Conservation (phyloP, 148 eudicot species). For the Cornus controversa region DNA sequence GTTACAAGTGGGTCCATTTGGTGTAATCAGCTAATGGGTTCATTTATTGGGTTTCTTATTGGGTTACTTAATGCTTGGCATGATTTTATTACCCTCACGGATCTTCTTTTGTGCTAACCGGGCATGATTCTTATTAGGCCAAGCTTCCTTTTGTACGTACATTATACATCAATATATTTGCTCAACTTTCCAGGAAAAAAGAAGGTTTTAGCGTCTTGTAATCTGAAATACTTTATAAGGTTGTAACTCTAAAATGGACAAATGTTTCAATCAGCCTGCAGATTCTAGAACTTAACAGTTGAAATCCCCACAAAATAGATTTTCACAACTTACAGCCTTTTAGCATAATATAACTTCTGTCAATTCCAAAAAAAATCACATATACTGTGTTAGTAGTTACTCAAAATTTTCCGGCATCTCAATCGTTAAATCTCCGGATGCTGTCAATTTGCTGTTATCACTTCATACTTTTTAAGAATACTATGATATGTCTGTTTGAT, state of each 20-base stretch:
- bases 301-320: not conserved
- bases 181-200: not conserved
- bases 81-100: too few species aligned
- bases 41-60: too few species aligned
- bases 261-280: too few species aligned
- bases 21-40: too few species aligned
- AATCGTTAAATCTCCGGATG: not conserved
- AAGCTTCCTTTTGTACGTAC: too few species aligned
- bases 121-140: too few species aligned
- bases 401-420: not conserved
- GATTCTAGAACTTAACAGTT: not conserved
- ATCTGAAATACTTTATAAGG: too few species aligned
- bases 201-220: too few species aligned
- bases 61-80: too few species aligned
- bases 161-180: too few species aligned
- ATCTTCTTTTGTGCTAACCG: too few species aligned
- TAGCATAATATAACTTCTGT: not conserved
- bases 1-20: not conserved
- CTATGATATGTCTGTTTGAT: not conserved
- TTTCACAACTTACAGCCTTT: not conserved
- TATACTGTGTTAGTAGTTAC: not conserved
- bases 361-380: not conserved
- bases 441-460: not conserved
- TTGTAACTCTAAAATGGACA: not conserved
- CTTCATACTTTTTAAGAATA: not conserved